Conservation (phyloP, 1,139 yeast genomes). For the Ashbya aceris region DNA sequence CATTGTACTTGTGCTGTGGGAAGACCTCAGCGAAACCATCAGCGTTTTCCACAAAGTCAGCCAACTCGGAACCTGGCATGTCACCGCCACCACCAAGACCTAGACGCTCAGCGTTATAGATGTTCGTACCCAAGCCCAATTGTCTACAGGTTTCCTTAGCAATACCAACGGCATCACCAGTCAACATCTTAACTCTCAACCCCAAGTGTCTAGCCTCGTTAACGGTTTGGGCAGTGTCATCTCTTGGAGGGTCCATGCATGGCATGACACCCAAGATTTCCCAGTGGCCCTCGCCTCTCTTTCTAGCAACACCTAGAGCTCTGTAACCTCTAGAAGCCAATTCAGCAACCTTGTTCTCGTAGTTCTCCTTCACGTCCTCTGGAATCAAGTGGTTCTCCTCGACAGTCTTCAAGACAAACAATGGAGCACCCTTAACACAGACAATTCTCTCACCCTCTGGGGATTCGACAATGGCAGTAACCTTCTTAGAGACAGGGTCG, state of each 20-base stretch:
- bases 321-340: constrained; percentile 98
- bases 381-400: constrained; percentile 96
- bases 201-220: constrained; percentile 88
- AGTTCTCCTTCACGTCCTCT: constrained; percentile 89
- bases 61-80: constrained; percentile 93
- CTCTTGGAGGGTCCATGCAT: constrained; percentile 98
- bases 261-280: constrained; percentile 97
- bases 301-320: constrained; percentile 97
- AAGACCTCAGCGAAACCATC: constrained; percentile 97
- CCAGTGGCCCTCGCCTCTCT: constrained; percentile 99
- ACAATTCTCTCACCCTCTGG: constrained; percentile 94
- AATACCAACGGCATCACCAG: constrained; percentile 99
- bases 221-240: constrained; percentile 94
- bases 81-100: constrained; percentile 96
- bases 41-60: constrained; percentile 91
- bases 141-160: constrained; percentile 98
- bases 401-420: constrained; percentile 88
- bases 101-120: constrained; percentile 93
- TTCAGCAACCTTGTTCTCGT: constrained; percentile 95
- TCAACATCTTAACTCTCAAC: constrained; percentile 93
- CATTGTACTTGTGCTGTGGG: constrained; percentile 94
- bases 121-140: constrained; percentile 94
- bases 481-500: constrained; percentile 96
- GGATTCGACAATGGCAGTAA: constrained; percentile 87
- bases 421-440: constrained; percentile 98